These are phyloP conservation scores for Anthracocystis walkeri DNA, from an alignment of 1,284 basidiomycete species.

Conservation along the genomic window DNA sequence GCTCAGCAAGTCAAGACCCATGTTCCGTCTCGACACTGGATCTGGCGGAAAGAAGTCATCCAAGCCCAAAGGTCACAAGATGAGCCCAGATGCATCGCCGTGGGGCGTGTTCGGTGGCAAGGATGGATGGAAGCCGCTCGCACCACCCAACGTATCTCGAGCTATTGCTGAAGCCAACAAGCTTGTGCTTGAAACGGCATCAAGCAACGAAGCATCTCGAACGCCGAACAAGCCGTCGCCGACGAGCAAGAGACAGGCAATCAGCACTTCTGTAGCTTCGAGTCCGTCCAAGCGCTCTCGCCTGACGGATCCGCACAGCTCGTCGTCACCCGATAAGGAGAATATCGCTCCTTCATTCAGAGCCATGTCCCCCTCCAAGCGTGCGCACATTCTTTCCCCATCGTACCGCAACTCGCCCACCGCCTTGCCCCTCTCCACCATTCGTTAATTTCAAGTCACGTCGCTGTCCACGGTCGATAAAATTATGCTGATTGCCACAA, in stretches of 20 bases:
- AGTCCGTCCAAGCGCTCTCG: constrained; percentile 36
- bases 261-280: background rate
- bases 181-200: constrained; percentile 17
- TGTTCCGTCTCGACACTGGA: constrained; percentile 50
- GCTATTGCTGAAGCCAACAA: constrained; percentile 41
- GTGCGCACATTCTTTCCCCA: constrained; percentile 18
- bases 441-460: constrained; percentile 12
- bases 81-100: constrained; percentile 33
- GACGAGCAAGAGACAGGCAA: constrained; percentile 25
- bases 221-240: constrained; percentile 13
- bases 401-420: constrained; percentile 29
- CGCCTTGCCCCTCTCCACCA: constrained; percentile 30
- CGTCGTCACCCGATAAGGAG: constrained; percentile 33
- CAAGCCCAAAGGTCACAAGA: constrained; percentile 45
- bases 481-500: no score
- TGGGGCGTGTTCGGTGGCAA: constrained; percentile 49
- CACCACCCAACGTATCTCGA: constrained; percentile 37
- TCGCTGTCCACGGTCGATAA: background rate
- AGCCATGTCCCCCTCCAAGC: constrained; percentile 31
- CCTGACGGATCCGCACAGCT: background rate
- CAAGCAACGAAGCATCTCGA: background rate
- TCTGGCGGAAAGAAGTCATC: constrained; percentile 31
- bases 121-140: constrained; percentile 48
- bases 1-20: constrained; percentile 40
- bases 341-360: constrained; percentile 19